Conservation (phyloP, 768 basidiomycete genomes). For the Rhizopogon rudus region DNA sequence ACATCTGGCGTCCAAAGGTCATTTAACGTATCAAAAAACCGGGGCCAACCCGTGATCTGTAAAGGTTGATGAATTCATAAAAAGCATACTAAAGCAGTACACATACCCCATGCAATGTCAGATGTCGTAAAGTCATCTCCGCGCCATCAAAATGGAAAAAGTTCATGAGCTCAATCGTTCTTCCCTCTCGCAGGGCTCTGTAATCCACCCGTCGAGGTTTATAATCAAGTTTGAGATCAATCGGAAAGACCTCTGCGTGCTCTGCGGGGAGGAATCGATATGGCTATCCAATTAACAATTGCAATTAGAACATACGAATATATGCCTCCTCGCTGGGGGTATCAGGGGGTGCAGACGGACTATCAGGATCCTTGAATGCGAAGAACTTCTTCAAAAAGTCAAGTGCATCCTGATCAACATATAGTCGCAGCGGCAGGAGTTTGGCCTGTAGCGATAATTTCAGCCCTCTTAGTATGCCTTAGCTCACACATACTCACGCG, state of each 20-base stretch:
- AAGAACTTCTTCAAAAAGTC: conserved; percentile 98
- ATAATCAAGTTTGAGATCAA: conserved; percentile 95
- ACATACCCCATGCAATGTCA: conserved; percentile 81
- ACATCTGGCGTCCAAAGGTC: conserved; percentile 99
- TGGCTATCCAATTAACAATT: conserved; percentile 1
- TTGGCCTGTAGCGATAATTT: conserved; percentile 56
- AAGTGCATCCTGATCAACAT: conserved; percentile 97
- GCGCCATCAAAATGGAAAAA: conserved; percentile 99
- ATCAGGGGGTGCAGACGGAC: conserved; percentile 28
- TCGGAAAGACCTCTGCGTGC: conserved; percentile 90
- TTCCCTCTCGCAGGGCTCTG: conserved; percentile 81
- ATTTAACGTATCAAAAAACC: conserved; percentile 87
- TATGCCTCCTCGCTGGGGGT: conserved; percentile 48
- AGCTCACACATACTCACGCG: conserved; percentile 44
- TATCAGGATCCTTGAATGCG: conserved; percentile 69
- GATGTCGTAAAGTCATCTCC: conserved; percentile 94
- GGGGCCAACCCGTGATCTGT: conserved; percentile 90
- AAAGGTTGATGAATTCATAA: neutral
- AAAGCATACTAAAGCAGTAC: conserved; percentile 24
- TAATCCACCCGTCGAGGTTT: conserved; percentile 98
- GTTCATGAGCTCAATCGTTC: conserved; percentile 97
- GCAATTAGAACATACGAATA: conserved; percentile 53
- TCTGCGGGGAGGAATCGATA: conserved; percentile 41
- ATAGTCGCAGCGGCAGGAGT: conserved; percentile 82
- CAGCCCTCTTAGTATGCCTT: neutral